phyloP scores from a whole-genome alignment of 1,284 basidiomycete genomes.

The Earliella scabrosa region DNA sequence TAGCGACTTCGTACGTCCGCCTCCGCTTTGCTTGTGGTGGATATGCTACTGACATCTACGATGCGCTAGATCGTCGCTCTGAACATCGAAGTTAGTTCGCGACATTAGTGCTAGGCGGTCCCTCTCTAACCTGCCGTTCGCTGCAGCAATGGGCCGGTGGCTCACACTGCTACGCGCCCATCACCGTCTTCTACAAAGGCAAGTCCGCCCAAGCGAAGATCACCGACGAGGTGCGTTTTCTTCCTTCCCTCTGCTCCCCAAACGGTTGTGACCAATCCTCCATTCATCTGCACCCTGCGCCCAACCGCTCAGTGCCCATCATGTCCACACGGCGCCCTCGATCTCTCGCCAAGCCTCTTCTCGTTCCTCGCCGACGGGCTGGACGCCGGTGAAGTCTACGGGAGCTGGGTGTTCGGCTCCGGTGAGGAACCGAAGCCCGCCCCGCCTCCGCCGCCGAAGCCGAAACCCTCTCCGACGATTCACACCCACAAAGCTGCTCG shows the following conservation, averaged over 20 bases:
- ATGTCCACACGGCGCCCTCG: neutral
- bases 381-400: conserved; percentile 23
- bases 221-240: conserved; percentile 4
- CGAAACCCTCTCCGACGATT: conserved; percentile 12
- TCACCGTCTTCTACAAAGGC: conserved; percentile 6
- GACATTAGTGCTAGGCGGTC: no score
- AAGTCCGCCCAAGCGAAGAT: conserved; percentile 2
- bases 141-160: conserved; percentile 11
- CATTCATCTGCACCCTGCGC: neutral
- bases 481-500: no score
- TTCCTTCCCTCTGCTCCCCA: neutral
- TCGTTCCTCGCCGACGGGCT: conserved; percentile 44
- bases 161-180: neutral
- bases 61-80: neutral
- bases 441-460: neutral
- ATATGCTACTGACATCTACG: neutral
- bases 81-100: no score
- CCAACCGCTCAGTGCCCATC: neutral
- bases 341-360: conserved; percentile 2
- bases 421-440: conserved; percentile 10
- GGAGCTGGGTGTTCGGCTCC: conserved; percentile 22
- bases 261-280: no score
- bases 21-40: neutral
- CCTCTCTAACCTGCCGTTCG: no score
- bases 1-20: neutral